Base-by-base conservation (phyloP, 352 stramenopile species). In the Globisporangium abappressorium region DNA sequence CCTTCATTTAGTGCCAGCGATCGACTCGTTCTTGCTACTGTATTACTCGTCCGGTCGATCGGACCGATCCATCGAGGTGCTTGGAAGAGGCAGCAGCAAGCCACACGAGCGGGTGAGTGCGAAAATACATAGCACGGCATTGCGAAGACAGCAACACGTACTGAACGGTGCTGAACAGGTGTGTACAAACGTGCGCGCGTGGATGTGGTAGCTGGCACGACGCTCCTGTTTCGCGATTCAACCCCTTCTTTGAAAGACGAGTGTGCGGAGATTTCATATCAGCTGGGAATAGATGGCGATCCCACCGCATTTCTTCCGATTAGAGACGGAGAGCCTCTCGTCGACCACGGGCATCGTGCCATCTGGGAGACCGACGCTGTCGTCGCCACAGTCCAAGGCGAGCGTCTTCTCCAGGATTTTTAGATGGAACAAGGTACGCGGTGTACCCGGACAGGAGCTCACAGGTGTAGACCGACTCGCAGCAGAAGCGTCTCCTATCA, bases 381-480 rank as follows among this genome's bases (percentile, higher is more conserved):
- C 61, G 51, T 30, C 58, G 36, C 15, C 15, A 24, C 61, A 26
- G 3, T 8, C 34, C 2, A 33, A 5, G 47, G 28, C 41, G 18
- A 51, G 28, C n/a, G 22, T 64, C 5, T 22, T 70, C 28, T 53
- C 63, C 15, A 56, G 68, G 12, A 57, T 63, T 11, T 46, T 73
- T 1, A 71, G 74, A 14, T 77, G 76, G 73, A 80, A 82, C 38
- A 69, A 68, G 58, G 76, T 82, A 36, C 70, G 76, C 0, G 56
- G 71, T 28, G 51, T 65, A 5, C 71, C 76, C 0, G 70, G 69
- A 1, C 54, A 70, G 18, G 76, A 80, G 51, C 59, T 82, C 12
- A 22, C 57, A 5, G 47, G 59, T 5, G 56, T n/a, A 15, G 26
- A 47, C 24, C 22, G 65, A n/a, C 36, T 55, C n/a, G 22, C 56